phyloP scores from a whole-genome alignment of 805 yeast genomes.

The Candida anglica region DNA sequence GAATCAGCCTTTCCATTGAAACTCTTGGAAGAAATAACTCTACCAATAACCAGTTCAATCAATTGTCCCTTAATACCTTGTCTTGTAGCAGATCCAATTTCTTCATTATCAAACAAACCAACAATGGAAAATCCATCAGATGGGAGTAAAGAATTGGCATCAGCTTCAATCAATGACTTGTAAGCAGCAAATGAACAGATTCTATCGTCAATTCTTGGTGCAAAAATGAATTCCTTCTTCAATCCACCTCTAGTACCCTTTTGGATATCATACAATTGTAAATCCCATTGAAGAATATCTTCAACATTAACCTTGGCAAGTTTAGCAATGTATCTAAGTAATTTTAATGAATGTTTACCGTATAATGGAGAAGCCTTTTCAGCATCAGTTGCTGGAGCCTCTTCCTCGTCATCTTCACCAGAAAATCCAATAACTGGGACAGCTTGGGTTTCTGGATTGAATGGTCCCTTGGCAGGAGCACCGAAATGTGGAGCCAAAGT shows the following conservation, averaged over 20 bases:
- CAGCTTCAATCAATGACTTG: constrained; percentile 47
- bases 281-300: constrained; percentile 66
- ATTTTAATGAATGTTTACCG: constrained; percentile 63
- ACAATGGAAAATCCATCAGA: constrained; percentile 50
- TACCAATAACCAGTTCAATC: constrained; percentile 57
- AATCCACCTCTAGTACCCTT: constrained; percentile 77
- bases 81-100: constrained; percentile 75
- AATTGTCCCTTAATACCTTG: constrained; percentile 82
- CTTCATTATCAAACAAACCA: constrained; percentile 75
- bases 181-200: constrained; percentile 75
- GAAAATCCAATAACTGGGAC: constrained; percentile 72
- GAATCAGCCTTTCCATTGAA: constrained; percentile 12
- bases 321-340: constrained; percentile 66
- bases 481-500: constrained; percentile 89
- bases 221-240: constrained; percentile 68
- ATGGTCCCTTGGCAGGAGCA: constrained; percentile 59
- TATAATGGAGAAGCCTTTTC: constrained; percentile 61
- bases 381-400: constrained; percentile 50
- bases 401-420: constrained; percentile 19
- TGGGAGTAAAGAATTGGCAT: constrained; percentile 14
- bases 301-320: constrained; percentile 55
- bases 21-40: constrained; percentile 40
- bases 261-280: constrained; percentile 79
- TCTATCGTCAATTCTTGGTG: constrained; percentile 85
- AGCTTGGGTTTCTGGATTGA: constrained; percentile 71